A percentile compares a stretch with the other conserved stretches of the same genome.
phyloP scores from a whole-genome alignment of 75 land plant species.

The Picea glauca region DNA sequence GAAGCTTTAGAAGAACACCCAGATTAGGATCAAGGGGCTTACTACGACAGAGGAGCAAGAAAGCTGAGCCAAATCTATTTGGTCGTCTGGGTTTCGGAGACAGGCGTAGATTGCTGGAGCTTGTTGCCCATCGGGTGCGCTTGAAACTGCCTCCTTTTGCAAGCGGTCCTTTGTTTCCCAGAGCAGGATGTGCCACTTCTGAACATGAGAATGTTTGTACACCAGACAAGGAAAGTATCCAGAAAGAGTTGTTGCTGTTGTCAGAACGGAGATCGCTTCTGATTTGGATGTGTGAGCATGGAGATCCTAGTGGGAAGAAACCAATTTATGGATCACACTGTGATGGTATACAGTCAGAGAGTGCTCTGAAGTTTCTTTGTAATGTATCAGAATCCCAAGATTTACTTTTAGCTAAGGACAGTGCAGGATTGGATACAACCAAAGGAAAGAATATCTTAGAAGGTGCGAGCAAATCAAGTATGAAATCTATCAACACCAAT shows the following conservation, averaged over 20 bases:
- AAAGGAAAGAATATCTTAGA: conserved; percentile 4
- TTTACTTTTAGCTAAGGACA: not conserved
- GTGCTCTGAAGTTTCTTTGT: conserved; percentile 20
- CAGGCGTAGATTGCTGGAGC: conserved; percentile 71
- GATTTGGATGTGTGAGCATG: conserved; percentile 29
- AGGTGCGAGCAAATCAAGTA: not conserved
- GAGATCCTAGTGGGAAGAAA: conserved; percentile 22
- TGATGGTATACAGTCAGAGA: conserved; percentile 19
- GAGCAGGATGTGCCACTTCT: not conserved
- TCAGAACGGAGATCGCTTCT: conserved; percentile 42
- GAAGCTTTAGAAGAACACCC: not conserved
- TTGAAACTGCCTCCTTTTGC: conserved; percentile 41
- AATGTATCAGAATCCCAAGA: conserved; percentile 7
- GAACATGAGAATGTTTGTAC: not conserved
- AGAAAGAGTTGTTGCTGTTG: conserved; percentile 29
- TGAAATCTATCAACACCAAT: not conserved
- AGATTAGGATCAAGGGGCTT: not conserved
- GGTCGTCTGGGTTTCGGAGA: conserved; percentile 67
- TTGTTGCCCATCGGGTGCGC: conserved; percentile 44
- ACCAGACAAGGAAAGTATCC: conserved; percentile 14
- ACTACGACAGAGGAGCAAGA: not conserved
- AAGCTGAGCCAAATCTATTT: conserved; percentile 35
- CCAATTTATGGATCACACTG: conserved; percentile 15
- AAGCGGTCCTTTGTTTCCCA: conserved; percentile 50
- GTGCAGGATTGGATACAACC: not conserved